Percentiles rank a stretch among this genome's conserved stretches.
phyloP scores from a whole-genome alignment of 768 basidiomycete genomes.

The Lactarius tabidus region DNA sequence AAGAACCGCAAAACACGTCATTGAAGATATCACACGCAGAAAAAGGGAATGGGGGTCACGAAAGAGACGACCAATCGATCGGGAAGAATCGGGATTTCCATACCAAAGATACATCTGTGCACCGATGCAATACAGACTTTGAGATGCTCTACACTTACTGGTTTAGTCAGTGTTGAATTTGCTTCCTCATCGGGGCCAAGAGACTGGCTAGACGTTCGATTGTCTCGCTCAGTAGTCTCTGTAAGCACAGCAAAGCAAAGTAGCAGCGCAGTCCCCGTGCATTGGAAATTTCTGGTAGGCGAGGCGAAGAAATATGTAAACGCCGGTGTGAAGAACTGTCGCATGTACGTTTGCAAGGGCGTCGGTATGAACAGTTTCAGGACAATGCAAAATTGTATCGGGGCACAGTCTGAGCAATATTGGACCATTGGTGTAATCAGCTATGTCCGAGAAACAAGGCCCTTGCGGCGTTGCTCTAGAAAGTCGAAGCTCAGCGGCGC shows the following conservation, averaged over 20 bases:
- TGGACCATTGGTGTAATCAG: not conserved
- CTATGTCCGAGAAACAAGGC: not conserved
- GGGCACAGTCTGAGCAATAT: not conserved
- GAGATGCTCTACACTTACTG: not conserved
- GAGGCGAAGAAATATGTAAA: not conserved
- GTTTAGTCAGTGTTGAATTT: not conserved
- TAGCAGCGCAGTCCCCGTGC: not conserved
- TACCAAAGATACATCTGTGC: not conserved
- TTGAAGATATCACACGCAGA: not conserved
- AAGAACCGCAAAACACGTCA: constrained; percentile 1
- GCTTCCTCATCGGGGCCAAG: not conserved
- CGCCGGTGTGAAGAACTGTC: not conserved
- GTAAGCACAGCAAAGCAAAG: not conserved
- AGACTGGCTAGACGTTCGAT: not conserved
- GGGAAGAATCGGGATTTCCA: not conserved
- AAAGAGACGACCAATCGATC: not conserved
- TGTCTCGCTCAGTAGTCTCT: too few species aligned
- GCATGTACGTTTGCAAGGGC: not conserved
- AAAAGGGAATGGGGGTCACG: not conserved
- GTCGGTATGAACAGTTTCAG: not conserved
- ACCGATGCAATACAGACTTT: not conserved
- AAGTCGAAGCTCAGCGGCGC: not conserved
- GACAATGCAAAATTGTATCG: not conserved
- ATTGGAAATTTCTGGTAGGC: not conserved
- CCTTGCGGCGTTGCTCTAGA: not conserved